Evolutionary conservation across 2,329 filamentous ascomycete genomes (phyloP), one percentile per base, ranked within the genome.

Genomic region (Pleomassaria siparia): DNA sequence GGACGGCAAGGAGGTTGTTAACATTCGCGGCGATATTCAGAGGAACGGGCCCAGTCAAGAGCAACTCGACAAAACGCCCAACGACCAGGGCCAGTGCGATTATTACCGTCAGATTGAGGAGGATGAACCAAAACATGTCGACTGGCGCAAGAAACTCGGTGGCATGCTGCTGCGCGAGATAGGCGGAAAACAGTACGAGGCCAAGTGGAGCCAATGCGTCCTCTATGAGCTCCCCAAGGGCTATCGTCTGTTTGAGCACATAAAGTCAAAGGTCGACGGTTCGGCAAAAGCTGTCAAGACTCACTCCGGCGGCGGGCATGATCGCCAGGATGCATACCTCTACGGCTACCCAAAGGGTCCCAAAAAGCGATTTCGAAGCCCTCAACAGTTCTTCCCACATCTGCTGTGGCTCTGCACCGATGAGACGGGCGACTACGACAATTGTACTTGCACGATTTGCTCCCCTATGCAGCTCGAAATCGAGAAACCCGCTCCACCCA

Each of bases 381-480:
- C 81, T 0, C 75, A 74, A 43, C 81, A 84, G 52, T 84, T 84
- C 69, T 81, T 82, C 51, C 80, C 79, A 2, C 81, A 84, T 60
- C 66, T 84, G 2, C 63, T 82, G 1, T 82, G 81, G 79, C 74
- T 84, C 2, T 71, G 69, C 39, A 78, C 76, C 16, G 81, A 83
- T 53, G 72, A 76, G 49, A 72, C 69, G 28, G 76, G 74, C 35
- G 78, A 83, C 53, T 71, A 71, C 39, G 71, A 75, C 50, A 83
- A 84, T 55, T 83, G 80, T 66, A 71, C 72, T 15, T 83, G 80
- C 70, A 80, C 80, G 62, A 70, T 82, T 42, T 83, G 80, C 64
- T 78, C 74, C 12, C 80, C 80, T 2, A 74, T 80, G 51, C 78
- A 80, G 49, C 58, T 75, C 4, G 74, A 81, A 30, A 68, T 65